Evolutionary conservation across 345 rosid species (phyloP).

Genomic region (Eucalyptus brandiana): DNA sequence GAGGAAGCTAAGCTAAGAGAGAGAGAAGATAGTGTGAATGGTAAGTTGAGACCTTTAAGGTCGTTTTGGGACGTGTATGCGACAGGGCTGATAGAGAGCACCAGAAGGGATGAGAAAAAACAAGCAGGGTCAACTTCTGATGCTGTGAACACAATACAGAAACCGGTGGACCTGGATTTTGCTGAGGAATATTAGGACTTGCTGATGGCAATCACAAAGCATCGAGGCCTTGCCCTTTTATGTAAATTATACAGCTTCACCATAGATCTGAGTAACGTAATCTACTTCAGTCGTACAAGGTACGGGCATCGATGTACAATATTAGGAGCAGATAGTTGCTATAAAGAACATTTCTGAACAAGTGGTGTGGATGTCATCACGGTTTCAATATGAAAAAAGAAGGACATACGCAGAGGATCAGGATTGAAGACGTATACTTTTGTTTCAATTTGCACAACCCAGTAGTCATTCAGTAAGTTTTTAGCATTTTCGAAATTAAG

Average conservation of each 20-base stretch:
- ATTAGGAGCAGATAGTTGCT: background rate
- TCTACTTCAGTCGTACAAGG: background rate
- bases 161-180: conserved; percentile 20
- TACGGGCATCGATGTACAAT: background rate
- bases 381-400: background rate
- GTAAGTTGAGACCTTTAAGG: background rate
- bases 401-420: background rate
- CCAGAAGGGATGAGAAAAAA: conserved; percentile 4
- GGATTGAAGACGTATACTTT: background rate
- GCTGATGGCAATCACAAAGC: background rate
- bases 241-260: background rate
- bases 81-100: background rate
- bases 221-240: background rate
- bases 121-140: background rate
- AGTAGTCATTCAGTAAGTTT: background rate
- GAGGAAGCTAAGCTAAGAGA: background rate
- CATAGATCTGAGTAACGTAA: background rate
- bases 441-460: background rate
- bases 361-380: background rate
- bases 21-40: background rate
- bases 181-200: background rate
- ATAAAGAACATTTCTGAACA: background rate
- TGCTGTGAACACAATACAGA: conserved; percentile 3
- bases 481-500: background rate
- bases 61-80: background rate